Base-by-base conservation (phyloP, 2,329 filamentous ascomycete genomes). In the Cucurbitaria berberidis region DNA sequence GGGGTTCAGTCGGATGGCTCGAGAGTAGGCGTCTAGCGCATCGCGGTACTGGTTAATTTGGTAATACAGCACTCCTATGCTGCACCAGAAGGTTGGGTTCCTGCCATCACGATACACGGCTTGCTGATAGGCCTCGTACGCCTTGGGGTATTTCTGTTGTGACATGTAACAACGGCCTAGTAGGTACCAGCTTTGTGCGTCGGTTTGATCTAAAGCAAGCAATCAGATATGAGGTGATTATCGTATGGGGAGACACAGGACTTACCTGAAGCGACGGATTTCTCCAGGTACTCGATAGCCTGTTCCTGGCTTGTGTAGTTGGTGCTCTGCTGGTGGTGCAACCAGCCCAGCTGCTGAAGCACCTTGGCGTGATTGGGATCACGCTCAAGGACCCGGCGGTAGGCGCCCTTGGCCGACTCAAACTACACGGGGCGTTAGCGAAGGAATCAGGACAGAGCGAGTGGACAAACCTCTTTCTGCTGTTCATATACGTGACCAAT, bases 31-130 rank as follows among this genome's bases (percentile, higher is more conserved):
- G 79, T 99, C 95, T 47, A 99, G 84, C 3, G 95, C 95, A 80
- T 99, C 95, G 53, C 95, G 88, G 78, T 99, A 99, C 79, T 99
- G 95, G 77, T 98, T 99, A 81, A 99, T 99, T 78, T 98, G 95
- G 79, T 98, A 99, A 76, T 99, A 99, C 54, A 99, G 84, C 15
- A 99, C 95, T 74, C 95, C 95, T 72, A 99, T 99, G 9, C 93
- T 98, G 80, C 95, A 98, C 95, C 95, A 99, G 81, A 98, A 99
- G 1, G 95, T 98, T 16, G 95, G 95, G 74, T 98, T 98, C 64
- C 95, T 89, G 29, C 95, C 95, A 74, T 99, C 95, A 51, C 95
- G 91, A 73, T 99, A 99, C 34, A 99, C 95, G 2, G 95, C 95
- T 80, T 99, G 95, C 74, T 99, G 95, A 76, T 98, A 98, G 5